Evolutionary conservation across 257 asterid genomes (phyloP).

Genomic region (Ilex asprella): DNA sequence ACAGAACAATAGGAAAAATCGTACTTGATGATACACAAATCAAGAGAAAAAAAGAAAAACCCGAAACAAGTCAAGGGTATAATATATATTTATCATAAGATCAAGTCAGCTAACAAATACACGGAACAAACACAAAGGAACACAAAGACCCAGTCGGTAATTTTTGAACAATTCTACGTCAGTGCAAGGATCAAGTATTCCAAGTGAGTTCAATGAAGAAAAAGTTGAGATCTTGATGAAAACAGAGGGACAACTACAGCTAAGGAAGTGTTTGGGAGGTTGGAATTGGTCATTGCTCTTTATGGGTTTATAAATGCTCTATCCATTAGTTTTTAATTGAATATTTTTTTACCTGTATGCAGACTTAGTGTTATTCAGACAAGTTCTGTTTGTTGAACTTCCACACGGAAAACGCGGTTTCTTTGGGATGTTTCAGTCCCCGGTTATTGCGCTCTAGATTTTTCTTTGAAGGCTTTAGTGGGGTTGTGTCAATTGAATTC

Average conservation of each 20-base stretch:
- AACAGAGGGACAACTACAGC: background rate
- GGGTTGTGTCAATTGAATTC: no score
- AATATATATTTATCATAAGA: no score
- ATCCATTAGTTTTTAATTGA: slow-evolving; percentile 3
- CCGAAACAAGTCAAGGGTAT: no score
- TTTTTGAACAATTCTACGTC: slow-evolving; percentile 11
- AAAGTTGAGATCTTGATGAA: slow-evolving; percentile 41
- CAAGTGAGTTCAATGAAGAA: slow-evolving; percentile 7
- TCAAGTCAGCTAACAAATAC: no score
- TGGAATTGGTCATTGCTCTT: slow-evolving; percentile 21
- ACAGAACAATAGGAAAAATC: background rate
- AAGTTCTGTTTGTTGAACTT: no score
- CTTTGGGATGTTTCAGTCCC: no score
- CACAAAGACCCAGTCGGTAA: background rate
- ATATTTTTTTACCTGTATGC: background rate
- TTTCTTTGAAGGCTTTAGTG: no score
- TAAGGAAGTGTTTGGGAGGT: slow-evolving; percentile 1
- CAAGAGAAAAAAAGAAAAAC: no score
- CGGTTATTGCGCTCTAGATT: no score
- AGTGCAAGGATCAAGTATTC: slow-evolving; percentile 22
- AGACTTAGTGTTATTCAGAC: no score
- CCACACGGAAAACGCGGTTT: no score
- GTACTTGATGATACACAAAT: background rate
- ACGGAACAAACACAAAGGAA: background rate
- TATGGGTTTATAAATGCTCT: slow-evolving; percentile 6